Conservation (phyloP, 2,329 filamentous ascomycete genomes). For the Paracorniculantispora psalliotae region DNA sequence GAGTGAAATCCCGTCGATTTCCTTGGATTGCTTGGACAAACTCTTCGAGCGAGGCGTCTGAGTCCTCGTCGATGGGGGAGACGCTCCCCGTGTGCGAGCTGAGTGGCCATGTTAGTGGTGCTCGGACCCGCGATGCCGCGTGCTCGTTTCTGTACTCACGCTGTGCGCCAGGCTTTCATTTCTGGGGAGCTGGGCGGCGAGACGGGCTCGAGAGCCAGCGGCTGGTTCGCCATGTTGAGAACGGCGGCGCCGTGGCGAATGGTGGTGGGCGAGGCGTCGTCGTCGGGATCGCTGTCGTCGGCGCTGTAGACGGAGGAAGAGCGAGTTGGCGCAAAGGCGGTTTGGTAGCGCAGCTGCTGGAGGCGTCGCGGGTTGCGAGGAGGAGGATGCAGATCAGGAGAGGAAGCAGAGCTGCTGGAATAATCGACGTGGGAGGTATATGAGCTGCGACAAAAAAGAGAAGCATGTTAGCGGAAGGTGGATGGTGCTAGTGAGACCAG, state of each 20-base stretch:
- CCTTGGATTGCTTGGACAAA: slow-evolving; percentile 10
- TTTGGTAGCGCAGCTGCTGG: slow-evolving; percentile 21
- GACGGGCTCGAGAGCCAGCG: slow-evolving; percentile 41
- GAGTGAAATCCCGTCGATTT: background rate
- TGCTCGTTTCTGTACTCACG: slow-evolving; percentile 33
- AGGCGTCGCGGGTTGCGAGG: slow-evolving; percentile 32
- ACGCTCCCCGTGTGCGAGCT: slow-evolving; percentile 35
- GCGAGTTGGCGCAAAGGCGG: slow-evolving; percentile 38
- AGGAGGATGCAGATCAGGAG: slow-evolving; percentile 29
- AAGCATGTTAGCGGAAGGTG: slow-evolving; percentile 7
- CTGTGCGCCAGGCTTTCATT: slow-evolving; percentile 28
- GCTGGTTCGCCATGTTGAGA: background rate
- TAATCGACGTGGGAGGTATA: slow-evolving; percentile 20
- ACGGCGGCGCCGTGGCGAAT: slow-evolving; percentile 30
- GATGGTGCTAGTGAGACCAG: background rate
- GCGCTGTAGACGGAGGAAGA: slow-evolving; percentile 53
- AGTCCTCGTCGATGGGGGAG: slow-evolving; percentile 48
- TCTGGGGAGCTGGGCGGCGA: slow-evolving; percentile 57
- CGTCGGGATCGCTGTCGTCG: slow-evolving; percentile 8
- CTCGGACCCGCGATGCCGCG: slow-evolving; percentile 11
- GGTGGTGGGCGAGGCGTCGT: slow-evolving; percentile 17
- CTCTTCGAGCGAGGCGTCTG: slow-evolving; percentile 18
- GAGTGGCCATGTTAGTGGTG: slow-evolving; percentile 10
- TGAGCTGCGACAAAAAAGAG: slow-evolving; percentile 19
- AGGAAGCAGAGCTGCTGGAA: slow-evolving; percentile 15